Conservation (phyloP, 441 rosid species). For the Syzygium malaccense region DNA sequence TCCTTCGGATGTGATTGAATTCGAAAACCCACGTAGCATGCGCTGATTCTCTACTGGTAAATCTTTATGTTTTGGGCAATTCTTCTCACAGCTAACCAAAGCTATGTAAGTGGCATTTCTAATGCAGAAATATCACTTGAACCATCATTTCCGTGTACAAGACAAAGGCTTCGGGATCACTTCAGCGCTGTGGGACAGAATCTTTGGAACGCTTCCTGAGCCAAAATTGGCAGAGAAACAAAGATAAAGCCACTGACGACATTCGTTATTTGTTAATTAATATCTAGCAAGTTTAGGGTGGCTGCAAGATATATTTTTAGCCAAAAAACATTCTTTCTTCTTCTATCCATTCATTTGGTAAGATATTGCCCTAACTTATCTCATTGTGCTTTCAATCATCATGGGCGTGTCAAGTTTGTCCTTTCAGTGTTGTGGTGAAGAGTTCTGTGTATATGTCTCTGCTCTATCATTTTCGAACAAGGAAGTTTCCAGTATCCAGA, state of each 20-base stretch:
- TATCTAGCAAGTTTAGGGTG: slow-evolving; percentile 3
- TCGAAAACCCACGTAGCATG: neutral
- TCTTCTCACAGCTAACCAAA: neutral
- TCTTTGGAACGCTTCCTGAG: slow-evolving; percentile 85
- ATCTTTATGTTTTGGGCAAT: neutral
- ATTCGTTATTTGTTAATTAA: neutral
- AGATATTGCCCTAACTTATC: neutral
- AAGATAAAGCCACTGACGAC: slow-evolving; percentile 20
- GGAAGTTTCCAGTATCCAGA: neutral
- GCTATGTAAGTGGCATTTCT: neutral
- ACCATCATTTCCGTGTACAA: slow-evolving; percentile 91
- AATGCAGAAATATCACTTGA: slow-evolving; percentile 88
- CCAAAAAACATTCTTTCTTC: neutral
- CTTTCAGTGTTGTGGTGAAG: neutral
- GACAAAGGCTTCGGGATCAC: slow-evolving; percentile 94
- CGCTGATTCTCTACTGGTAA: neutral
- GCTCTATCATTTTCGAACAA: neutral
- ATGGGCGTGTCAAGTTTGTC: neutral
- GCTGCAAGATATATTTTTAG: neutral
- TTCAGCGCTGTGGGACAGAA: slow-evolving; percentile 79
- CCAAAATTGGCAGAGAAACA: slow-evolving; percentile 28
- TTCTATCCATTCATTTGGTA: neutral
- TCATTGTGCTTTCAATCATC: neutral
- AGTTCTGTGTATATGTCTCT: neutral
- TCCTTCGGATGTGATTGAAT: neutral